Conservation (phyloP, 441 rosid genomes). For the Raphanus hybrid region DNA sequence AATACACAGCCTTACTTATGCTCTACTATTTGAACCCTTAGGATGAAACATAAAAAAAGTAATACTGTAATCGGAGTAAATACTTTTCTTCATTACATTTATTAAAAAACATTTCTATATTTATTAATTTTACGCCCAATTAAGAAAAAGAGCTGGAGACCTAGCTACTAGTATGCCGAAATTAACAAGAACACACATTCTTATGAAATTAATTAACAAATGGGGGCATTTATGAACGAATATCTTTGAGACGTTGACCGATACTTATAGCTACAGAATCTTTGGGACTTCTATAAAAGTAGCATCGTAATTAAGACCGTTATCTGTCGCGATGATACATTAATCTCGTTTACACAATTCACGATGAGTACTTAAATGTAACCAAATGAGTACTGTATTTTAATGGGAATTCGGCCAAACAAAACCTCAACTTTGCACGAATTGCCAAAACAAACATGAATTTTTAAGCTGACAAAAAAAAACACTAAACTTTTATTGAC, state of each 20-base stretch:
- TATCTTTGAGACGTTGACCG: slow-evolving; percentile 10
- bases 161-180: slow-evolving; percentile 14
- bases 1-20: no score
- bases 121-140: not conserved
- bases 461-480: no score
- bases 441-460: no score
- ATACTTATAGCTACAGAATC: slow-evolving; percentile 32
- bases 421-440: no score
- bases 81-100: no score
- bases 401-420: no score
- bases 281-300: slow-evolving; percentile 36
- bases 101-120: not conserved
- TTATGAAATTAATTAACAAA: slow-evolving; percentile 29
- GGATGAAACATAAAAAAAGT: no score
- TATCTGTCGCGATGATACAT: slow-evolving; percentile 33
- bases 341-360: no score
- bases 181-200: slow-evolving; percentile 40
- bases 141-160: slow-evolving; percentile 12
- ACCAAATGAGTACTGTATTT: not conserved
- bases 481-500: no score
- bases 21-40: no score
- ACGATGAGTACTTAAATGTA: not conserved
- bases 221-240: slow-evolving; percentile 10
- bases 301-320: slow-evolving; percentile 34
- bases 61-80: no score